phyloP scores from a whole-genome alignment of 352 stramenopile species.

The Pythium phragmitis region DNA sequence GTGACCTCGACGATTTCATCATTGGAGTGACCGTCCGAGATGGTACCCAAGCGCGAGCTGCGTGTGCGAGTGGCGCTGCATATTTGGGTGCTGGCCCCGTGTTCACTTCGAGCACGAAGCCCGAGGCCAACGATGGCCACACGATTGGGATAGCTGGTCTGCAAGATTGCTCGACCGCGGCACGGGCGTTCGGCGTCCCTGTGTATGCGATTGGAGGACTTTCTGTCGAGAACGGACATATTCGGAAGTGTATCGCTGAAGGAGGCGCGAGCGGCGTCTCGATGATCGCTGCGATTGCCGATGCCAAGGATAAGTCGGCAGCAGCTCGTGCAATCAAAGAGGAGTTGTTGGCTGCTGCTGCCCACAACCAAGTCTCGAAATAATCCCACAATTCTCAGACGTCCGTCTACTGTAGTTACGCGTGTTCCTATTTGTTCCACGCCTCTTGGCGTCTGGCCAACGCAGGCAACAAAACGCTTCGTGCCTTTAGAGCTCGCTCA shows the following conservation, averaged over 20 bases:
- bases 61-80: constrained; percentile 41
- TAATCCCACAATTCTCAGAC: not conserved
- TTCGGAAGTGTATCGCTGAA: constrained; percentile 42
- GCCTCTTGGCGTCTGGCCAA: not conserved
- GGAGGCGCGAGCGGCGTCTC: constrained; percentile 41
- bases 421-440: not conserved
- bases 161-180: constrained; percentile 25
- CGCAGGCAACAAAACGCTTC: not conserved
- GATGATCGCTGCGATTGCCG: constrained; percentile 52
- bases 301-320: constrained; percentile 29
- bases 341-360: constrained; percentile 9
- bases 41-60: constrained; percentile 35
- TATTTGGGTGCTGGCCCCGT: constrained; percentile 58
- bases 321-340: constrained; percentile 31
- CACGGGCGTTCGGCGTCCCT: constrained; percentile 33
- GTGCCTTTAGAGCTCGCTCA: constrained; percentile 60
- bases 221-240: constrained; percentile 33
- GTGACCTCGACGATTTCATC: constrained; percentile 33
- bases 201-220: constrained; percentile 57
- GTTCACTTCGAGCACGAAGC: constrained; percentile 53
- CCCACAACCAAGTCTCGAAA: not conserved
- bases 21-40: constrained; percentile 57
- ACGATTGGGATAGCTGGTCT: constrained; percentile 47
- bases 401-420: not conserved
- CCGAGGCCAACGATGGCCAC: constrained; percentile 48